These are phyloP conservation scores for Venturiaceae sp. DNA, from an alignment of 2,329 filamentous ascomycete genomes.

Conservation along the genomic window DNA sequence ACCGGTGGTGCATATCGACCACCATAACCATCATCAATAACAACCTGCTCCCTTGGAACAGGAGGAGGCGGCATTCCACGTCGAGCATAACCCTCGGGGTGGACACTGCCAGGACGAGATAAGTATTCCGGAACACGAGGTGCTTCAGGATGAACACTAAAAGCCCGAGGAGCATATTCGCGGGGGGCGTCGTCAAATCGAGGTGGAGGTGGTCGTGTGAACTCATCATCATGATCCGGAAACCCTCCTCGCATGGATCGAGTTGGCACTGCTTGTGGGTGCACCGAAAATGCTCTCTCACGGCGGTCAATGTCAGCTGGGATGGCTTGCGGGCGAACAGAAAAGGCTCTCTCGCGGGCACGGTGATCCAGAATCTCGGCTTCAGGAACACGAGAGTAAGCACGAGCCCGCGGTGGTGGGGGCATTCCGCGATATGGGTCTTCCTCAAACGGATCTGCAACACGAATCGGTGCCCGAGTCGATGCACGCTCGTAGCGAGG, in stretches of 20 bases:
- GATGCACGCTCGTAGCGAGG: not conserved
- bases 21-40: conserved; percentile 21
- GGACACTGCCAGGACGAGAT: not conserved
- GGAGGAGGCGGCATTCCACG: not conserved
- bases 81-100: not conserved
- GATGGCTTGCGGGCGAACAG: not conserved
- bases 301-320: not conserved
- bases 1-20: not conserved
- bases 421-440: conserved; percentile 4
- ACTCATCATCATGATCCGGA: not conserved
- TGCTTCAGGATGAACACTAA: conserved; percentile 28
- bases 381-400: conserved; percentile 4
- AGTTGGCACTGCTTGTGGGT: not conserved
- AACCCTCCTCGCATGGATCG: not conserved
- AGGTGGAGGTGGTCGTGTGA: not conserved
- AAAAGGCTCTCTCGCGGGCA: not conserved
- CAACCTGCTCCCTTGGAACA: conserved; percentile 14
- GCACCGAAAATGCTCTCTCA: conserved; percentile 2
- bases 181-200: not conserved
- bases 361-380: not conserved
- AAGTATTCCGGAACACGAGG: not conserved
- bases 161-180: conserved; percentile 18
- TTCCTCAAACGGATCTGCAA: conserved; percentile 1
- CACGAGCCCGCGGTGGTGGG: not conserved
- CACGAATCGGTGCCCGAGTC: not conserved